Evolutionary conservation across 2,329 filamentous ascomycete genomes (phyloP), one percentile per base, ranked within the genome.

Genomic region (Pyrenochaeta sp.): DNA sequence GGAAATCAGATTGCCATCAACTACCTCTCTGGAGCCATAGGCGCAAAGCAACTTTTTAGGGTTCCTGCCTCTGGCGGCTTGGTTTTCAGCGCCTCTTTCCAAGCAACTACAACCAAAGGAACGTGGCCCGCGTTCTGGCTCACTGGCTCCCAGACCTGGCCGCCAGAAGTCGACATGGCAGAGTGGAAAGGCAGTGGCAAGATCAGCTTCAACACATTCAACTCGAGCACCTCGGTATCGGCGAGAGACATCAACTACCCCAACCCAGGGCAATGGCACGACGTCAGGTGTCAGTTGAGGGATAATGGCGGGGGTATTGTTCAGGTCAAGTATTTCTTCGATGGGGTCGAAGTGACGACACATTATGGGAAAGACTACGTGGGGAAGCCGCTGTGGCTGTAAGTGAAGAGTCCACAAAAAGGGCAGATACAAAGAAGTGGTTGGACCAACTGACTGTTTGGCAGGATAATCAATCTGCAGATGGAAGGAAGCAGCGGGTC

Each of bases 121-220:
- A 84, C 82, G 0, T 86, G 84, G 84, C 83, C 84, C 0, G 84
- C 84, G 0, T 86, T 86, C 61, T 86, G 83, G 84, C 69, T 86
- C 12, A 85, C 82, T 1, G 82, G 77, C 0, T 82, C 82, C 0
- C 66, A 82, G 39, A 76, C 78, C 0, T 86, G 84, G 84, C 84
- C 83, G 14, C 84, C 84, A 0, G 84, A 86, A 77, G 80, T 86
- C 49, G 84, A 86, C 64, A 78, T 86, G 71, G 83, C 83, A 1
- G 84, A 86, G 69, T 86, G 84, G 84, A 86, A 86, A 65, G 84
- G 84, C 12, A 77, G 69, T 30, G 83, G 82, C 14, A 80, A 83
- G 63, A 81, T 85, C 54, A 81, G 77, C 29, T 85, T 85, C 73
- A 85, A 85, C 60, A 85, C 82, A 1, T 82, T 82, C 64, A 81